phyloP scores from a whole-genome alignment of 352 stramenopile species.

The Thraustotheca clavata region DNA sequence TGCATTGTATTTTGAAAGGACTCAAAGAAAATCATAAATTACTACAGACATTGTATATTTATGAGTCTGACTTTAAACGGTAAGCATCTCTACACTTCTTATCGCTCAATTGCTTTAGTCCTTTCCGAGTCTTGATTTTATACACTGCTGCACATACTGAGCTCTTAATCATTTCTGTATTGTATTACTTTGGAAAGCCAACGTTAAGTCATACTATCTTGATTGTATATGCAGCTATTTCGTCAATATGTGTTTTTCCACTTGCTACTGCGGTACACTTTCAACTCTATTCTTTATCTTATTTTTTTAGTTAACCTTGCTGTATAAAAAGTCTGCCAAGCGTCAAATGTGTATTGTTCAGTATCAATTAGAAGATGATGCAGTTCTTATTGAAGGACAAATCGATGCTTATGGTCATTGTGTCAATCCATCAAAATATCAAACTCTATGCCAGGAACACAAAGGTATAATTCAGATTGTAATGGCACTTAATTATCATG shows the following conservation, averaged over 20 bases:
- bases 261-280: constrained; percentile 32
- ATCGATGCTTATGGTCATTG: constrained; percentile 54
- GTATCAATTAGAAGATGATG: constrained; percentile 52
- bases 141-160: constrained; percentile 63
- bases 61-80: constrained; percentile 59
- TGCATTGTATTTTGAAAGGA: constrained; percentile 34
- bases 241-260: constrained; percentile 53
- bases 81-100: background rate
- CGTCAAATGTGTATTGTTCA: constrained; percentile 53
- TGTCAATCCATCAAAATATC: constrained; percentile 35
- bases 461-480: background rate
- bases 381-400: constrained; percentile 49
- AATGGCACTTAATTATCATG: no score
- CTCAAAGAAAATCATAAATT: constrained; percentile 64
- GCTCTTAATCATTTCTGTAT: constrained; percentile 60
- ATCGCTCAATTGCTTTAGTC: constrained; percentile 3
- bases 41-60: constrained; percentile 59
- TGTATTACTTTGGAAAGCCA: constrained; percentile 45
- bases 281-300: background rate
- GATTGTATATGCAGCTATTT: constrained; percentile 47
- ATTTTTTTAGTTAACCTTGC: constrained; percentile 34
- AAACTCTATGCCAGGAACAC: constrained; percentile 30
- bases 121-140: constrained; percentile 52
- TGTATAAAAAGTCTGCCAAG: constrained; percentile 62
- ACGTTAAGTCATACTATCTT: constrained; percentile 38